Base-by-base conservation (phyloP, 208 protist species). In the Zelonia costaricensis region DNA sequence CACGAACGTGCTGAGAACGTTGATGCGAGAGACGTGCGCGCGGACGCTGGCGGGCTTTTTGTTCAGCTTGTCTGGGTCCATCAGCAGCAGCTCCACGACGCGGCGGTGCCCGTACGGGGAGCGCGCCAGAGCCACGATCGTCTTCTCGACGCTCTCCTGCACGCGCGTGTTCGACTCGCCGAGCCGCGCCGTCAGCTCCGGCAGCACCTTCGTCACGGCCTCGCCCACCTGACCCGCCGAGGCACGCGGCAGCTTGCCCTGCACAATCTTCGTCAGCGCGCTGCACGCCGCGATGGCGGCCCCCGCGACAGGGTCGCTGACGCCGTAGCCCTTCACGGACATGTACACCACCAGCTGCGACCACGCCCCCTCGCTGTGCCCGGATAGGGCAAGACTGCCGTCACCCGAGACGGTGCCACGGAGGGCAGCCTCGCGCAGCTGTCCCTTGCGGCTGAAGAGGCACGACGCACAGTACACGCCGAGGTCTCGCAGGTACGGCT, bases 371-470 rank as follows among this genome's bases (percentile, higher is more conserved):
- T 44, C 12, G 40, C 75, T 79, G 69, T 92, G 84, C 0, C 57
- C 58, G 4, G 63, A 48, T 28, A 93, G 63, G 18, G 80, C 71
- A 18, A 48, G 33, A 56, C 74, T 79, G 9, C 88, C 91, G 2
- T 68, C 76, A 13, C 49, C 46, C 7, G 82, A 84, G 30, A 78
- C 56, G 16, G 83, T 56, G n/a, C 74, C 80, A 12, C 81, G 69
- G 51, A 97, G 69, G 36, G 83, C 89, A 16, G 80, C 85, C 62
- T 95, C 89, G 25, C 92, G 82, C 39, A 90, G 76, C 65, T 80
- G 74, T 2, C 81, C 88, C 30, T 75, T 69, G 35, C 67, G 69
- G 27, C 74, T 76, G 61, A 93, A 83, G 18, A 97, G 67, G 64
- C 92, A 95, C 1, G 69, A 72, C 20, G 69, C 76, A 43, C 76